These are phyloP conservation scores for Curvularia verruculosa DNA, from an alignment of 2,329 filamentous ascomycete species.

Conservation along the genomic window DNA sequence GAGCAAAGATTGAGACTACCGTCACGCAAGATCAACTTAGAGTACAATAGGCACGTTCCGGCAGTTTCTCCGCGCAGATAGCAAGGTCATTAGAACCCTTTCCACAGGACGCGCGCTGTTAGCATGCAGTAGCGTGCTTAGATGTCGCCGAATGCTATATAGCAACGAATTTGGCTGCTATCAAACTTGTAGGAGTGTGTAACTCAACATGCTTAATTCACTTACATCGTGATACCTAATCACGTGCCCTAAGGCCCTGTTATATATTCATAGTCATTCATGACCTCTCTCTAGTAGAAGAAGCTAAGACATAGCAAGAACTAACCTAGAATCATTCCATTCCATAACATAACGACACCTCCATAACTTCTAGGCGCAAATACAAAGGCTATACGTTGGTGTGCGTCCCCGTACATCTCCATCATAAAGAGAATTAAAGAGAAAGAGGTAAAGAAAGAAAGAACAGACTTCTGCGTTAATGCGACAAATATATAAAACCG, in stretches of 20 bases:
- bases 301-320: constrained; percentile 2
- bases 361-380: constrained; percentile 1
- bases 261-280: not conserved
- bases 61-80: not conserved
- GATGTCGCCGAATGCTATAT: not conserved
- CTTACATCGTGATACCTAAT: constrained; percentile 2
- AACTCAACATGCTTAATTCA: not conserved
- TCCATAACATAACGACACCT: constrained; percentile 1
- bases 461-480: not conserved
- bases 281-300: not conserved
- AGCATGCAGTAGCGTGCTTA: not conserved
- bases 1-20: not conserved
- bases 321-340: not conserved
- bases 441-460: constrained; percentile 5
- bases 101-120: not conserved
- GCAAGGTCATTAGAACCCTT: not conserved
- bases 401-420: constrained; percentile 8
- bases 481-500: not conserved
- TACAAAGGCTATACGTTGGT: constrained; percentile 7
- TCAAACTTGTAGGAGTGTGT: not conserved
- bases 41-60: not conserved
- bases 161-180: constrained; percentile 1
- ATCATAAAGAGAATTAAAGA: constrained; percentile 6
- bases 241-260: not conserved
- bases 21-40: not conserved